phyloP scores from a whole-genome alignment of 2,329 filamentous ascomycete genomes.

The Alternaria incomplexa region DNA sequence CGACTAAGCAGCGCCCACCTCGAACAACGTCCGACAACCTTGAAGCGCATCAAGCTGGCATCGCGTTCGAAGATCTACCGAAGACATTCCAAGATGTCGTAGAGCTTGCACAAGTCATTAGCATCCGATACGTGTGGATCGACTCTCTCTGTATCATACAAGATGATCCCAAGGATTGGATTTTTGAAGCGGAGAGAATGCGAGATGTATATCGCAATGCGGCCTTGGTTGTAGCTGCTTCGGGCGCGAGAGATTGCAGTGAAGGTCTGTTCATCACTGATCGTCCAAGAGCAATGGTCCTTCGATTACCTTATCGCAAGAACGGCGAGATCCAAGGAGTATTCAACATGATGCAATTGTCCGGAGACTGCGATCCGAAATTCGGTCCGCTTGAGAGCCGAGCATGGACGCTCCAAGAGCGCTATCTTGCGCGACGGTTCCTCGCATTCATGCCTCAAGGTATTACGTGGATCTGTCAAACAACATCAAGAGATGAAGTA shows the following conservation, averaged over 20 bases:
- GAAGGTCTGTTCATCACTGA: neutral
- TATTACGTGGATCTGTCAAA: neutral
- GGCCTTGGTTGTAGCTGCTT: rapidly evolving
- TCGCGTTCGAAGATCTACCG: rapidly evolving
- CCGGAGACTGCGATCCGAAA: neutral
- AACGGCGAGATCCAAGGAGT: rapidly evolving
- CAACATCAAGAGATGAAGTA: neutral
- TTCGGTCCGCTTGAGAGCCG: neutral
- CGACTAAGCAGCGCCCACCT: rapidly evolving
- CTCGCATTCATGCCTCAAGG: neutral
- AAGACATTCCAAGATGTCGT: neutral
- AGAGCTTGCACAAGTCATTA: rapidly evolving
- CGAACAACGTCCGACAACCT: rapidly evolving
- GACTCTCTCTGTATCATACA: neutral
- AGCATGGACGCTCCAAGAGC: neutral
- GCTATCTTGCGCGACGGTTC: neutral
- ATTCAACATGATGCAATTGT: neutral
- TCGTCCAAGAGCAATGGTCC: rapidly evolving
- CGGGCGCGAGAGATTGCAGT: neutral
- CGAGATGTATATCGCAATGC: neutral
- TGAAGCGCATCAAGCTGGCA: rapidly evolving
- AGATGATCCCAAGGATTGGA: rapidly evolving
- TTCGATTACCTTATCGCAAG: rapidly evolving
- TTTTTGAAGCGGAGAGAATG: rapidly evolving
- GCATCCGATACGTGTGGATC: rapidly evolving